Conservation (phyloP, 495 filamentous ascomycete genomes). For the Hyaloscypha bicolor region DNA sequence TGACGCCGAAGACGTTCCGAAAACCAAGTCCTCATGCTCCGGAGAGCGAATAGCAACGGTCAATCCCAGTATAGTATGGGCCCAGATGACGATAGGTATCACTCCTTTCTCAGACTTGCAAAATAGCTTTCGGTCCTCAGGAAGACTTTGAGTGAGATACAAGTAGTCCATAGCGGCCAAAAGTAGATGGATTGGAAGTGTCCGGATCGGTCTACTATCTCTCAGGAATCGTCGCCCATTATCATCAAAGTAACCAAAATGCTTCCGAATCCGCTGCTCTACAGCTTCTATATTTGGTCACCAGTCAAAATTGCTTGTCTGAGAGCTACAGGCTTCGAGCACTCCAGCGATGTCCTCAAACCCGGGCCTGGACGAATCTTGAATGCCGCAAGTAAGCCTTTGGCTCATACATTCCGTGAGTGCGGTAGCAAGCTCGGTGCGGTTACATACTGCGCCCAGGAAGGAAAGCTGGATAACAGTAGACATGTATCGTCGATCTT, state of each 20-base stretch:
- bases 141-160: conserved; percentile 1
- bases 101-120: neutral
- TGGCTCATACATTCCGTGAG: neutral
- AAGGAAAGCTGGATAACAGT: conserved; percentile 1
- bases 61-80: neutral
- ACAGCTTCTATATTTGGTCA: neutral
- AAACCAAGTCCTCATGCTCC: neutral
- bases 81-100: neutral
- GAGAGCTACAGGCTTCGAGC: neutral
- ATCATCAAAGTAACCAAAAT: too few relatives aligned
- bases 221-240: too few relatives aligned
- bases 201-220: too few relatives aligned
- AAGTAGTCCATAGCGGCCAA: conserved; percentile 1
- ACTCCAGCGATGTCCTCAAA: neutral
- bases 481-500: neutral
- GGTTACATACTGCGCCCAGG: neutral
- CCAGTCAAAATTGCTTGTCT: neutral
- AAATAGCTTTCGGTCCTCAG: neutral
- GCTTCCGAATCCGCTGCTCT: neutral
- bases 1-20: neutral
- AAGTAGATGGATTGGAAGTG: neutral
- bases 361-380: neutral
- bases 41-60: neutral
- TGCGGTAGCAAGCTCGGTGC: neutral
- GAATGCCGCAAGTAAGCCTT: neutral